phyloP scores from a whole-genome alignment of 2,329 filamentous ascomycete species.

The Blumeriella jaapii region DNA sequence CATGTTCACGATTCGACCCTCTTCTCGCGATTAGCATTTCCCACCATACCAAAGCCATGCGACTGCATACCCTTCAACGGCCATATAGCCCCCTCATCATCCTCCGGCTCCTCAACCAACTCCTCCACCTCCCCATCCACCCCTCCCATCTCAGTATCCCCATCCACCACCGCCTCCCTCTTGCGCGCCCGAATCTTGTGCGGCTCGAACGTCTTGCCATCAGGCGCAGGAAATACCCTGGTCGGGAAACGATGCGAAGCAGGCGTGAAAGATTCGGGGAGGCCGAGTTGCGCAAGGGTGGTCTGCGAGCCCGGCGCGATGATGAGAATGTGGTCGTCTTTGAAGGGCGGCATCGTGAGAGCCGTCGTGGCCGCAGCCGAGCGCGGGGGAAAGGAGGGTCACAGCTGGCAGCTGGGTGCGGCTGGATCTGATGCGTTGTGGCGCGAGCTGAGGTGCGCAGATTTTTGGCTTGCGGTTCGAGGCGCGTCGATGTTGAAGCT shows the following conservation, averaged over 20 bases:
- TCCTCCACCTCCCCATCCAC: constrained; percentile 43
- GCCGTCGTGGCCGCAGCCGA: neutral
- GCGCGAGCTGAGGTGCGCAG: too few species aligned
- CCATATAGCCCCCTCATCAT: constrained; percentile 80
- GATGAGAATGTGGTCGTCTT: constrained; percentile 26
- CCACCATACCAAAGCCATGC: too few species aligned
- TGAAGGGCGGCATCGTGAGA: constrained; percentile 25
- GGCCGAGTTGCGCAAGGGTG: constrained; percentile 26
- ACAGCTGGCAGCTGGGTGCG: neutral
- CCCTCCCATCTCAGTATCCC: constrained; percentile 27
- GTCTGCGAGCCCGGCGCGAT: constrained; percentile 35
- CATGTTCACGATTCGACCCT: constrained; percentile 82
- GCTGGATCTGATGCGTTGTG: too few species aligned
- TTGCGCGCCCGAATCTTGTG: constrained; percentile 62
- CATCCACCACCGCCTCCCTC: constrained; percentile 31
- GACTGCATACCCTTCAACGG: constrained; percentile 52
- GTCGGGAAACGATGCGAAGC: constrained; percentile 79
- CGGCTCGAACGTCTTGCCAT: constrained; percentile 70
- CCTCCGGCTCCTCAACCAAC: constrained; percentile 81
- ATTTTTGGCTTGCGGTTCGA: too few species aligned
- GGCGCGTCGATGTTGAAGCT: too few species aligned
- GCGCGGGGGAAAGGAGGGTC: neutral
- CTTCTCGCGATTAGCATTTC: constrained; percentile 28
- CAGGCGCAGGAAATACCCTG: constrained; percentile 78
- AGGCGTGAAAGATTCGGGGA: constrained; percentile 51